phyloP scores from a whole-genome alignment of 495 filamentous ascomycete species.

The Rhizodiscina lignyota region DNA sequence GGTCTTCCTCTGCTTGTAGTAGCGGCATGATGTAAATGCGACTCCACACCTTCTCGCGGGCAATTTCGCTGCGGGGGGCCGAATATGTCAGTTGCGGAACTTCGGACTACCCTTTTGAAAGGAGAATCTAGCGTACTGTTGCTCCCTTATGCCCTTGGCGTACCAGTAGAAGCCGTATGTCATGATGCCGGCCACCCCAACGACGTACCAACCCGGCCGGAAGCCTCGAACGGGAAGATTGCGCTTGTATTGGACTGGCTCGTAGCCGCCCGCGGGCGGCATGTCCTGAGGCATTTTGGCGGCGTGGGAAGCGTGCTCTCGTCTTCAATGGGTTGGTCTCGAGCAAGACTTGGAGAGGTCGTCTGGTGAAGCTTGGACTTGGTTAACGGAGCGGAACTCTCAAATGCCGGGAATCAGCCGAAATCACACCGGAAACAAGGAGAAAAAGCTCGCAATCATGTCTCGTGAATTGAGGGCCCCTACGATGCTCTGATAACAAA shows the following conservation, averaged over 20 bases:
- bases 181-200: conserved; percentile 59
- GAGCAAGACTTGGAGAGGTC: no score
- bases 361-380: no score
- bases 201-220: conserved; percentile 59
- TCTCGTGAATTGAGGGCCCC: no score
- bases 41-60: conserved; percentile 93
- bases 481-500: no score
- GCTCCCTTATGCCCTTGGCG: conserved; percentile 62
- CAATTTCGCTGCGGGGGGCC: conserved; percentile 51
- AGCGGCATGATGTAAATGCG: conserved; percentile 83
- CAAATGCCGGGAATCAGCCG: no score
- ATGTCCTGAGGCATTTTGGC: conserved; percentile 69
- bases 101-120: background rate
- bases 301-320: no score
- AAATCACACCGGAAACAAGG: no score
- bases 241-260: conserved; percentile 92
- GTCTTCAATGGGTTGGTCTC: no score
- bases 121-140: conserved; percentile 74
- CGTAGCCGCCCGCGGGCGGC: conserved; percentile 87
- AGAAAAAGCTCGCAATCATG: no score
- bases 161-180: conserved; percentile 77
- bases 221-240: conserved; percentile 89
- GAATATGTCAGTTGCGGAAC: background rate
- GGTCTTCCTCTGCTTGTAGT: conserved; percentile 90
- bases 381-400: no score